Conservation (phyloP, 495 filamentous ascomycete genomes). For the Neurospora hispaniola region DNA sequence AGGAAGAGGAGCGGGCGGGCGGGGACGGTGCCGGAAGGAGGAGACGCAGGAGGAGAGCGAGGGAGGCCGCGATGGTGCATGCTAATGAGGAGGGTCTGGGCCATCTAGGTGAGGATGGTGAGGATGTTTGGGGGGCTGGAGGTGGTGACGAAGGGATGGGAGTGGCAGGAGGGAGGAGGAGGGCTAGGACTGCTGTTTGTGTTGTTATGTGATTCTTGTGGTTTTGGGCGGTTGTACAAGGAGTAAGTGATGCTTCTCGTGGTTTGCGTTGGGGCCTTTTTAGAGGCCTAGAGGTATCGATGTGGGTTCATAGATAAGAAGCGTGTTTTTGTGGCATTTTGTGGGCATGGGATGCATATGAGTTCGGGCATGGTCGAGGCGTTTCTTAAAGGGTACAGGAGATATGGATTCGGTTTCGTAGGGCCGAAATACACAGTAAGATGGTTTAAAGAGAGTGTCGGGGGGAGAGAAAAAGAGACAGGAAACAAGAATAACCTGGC, state of each 20-base stretch:
- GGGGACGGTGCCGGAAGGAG: slow-evolving; percentile 47
- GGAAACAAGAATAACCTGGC: not conserved
- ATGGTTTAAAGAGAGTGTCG: too few species aligned
- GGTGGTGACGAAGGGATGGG: not conserved
- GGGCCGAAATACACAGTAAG: not conserved
- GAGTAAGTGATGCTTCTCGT: not conserved
- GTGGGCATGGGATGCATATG: not conserved
- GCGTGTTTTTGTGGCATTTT: not conserved
- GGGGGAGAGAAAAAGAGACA: not conserved
- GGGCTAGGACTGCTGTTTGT: slow-evolving; percentile 44
- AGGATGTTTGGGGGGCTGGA: not conserved
- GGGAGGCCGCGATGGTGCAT: slow-evolving; percentile 65
- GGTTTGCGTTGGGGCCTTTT: not conserved
- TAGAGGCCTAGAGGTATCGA: not conserved
- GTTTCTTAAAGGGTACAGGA: not conserved
- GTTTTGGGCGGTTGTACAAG: slow-evolving; percentile 5
- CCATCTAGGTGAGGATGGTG: slow-evolving; percentile 44
- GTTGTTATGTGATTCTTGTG: slow-evolving; percentile 36
- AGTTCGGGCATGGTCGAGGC: not conserved
- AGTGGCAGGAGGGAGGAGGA: slow-evolving; percentile 26
- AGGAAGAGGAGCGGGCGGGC: slow-evolving; percentile 59
- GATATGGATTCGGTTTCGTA: not conserved
- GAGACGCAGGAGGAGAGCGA: slow-evolving; percentile 59
- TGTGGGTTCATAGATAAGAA: not conserved
- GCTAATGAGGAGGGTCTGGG: slow-evolving; percentile 60